Conservation (phyloP, 129 eudicot species). For the Chrysanthemum lavandulifolium region DNA sequence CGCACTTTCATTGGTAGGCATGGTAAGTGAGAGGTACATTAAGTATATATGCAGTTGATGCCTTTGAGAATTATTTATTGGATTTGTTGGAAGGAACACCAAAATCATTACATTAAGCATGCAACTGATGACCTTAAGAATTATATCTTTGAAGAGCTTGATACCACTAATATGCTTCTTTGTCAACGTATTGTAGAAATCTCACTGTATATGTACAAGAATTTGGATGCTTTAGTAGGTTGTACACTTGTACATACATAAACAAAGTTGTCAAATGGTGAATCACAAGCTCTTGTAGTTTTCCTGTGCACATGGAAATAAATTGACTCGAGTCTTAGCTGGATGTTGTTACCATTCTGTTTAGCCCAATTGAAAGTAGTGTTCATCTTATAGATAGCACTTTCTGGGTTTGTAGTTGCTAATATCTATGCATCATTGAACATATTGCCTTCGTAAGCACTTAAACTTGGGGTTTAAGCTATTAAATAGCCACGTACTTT, state of each 20-base stretch:
- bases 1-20: conserved; percentile 81
- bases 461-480: no score
- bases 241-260: conserved; percentile 16
- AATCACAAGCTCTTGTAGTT: not conserved
- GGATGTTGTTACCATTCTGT: not conserved
- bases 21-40: conserved; percentile 59
- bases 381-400: no score
- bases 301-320: no score
- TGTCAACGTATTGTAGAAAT: no score
- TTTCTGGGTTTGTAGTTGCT: no score
- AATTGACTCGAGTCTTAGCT: not conserved
- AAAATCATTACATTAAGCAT: conserved; percentile 48
- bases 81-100: conserved; percentile 92
- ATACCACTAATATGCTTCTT: no score
- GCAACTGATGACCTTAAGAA: no score
- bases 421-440: no score
- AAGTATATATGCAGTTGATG: conserved; percentile 86
- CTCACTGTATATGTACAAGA: not conserved
- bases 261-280: conserved; percentile 13
- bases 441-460: no score
- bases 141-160: no score
- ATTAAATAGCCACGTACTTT: no score
- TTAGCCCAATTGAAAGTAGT: no score
- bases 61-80: conserved; percentile 65
- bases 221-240: conserved; percentile 16